A percentile compares a stretch with the other conserved stretches of the same genome.
Conservation (phyloP, 2,329 filamentous ascomycete genomes). For the Aureobasidium sp. region DNA sequence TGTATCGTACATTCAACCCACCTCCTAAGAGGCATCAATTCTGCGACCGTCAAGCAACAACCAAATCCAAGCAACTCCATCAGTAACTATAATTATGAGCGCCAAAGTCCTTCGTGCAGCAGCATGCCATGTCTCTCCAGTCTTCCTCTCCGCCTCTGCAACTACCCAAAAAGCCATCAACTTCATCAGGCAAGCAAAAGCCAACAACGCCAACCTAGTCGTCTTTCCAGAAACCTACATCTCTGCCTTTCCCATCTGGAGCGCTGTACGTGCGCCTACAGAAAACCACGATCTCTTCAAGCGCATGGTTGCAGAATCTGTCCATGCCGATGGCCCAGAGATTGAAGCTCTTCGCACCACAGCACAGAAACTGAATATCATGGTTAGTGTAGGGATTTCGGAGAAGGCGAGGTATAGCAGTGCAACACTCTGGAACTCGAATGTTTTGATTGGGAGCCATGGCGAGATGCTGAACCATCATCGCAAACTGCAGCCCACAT, state of each 20-base stretch:
- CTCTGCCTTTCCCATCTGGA: constrained; percentile 47
- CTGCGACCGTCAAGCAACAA: neutral
- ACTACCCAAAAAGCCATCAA: constrained; percentile 41
- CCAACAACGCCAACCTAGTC: constrained; percentile 39
- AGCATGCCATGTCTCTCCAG: constrained; percentile 28
- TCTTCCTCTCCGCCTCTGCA: constrained; percentile 38
- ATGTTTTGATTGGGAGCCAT: constrained; percentile 36
- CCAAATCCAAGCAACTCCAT: neutral
- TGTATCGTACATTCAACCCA: neutral
- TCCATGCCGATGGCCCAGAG: constrained; percentile 40
- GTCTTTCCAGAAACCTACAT: constrained; percentile 48
- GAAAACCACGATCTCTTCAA: constrained; percentile 44
- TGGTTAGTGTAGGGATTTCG: constrained; percentile 43
- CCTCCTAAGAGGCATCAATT: too few species aligned
- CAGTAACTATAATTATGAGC: neutral
- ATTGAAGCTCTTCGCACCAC: constrained; percentile 32
- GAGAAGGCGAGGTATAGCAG: constrained; percentile 37
- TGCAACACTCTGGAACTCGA: constrained; percentile 44
- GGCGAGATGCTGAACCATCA: constrained; percentile 44
- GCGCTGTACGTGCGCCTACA: constrained; percentile 34
- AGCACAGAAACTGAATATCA: constrained; percentile 29
- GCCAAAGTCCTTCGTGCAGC: constrained; percentile 11
- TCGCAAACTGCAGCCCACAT: constrained; percentile 47
- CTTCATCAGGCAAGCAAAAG: constrained; percentile 37
- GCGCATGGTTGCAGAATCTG: constrained; percentile 35